Conservation (phyloP, 179 eudicot species). For the Monotropa hypopitys region DNA sequence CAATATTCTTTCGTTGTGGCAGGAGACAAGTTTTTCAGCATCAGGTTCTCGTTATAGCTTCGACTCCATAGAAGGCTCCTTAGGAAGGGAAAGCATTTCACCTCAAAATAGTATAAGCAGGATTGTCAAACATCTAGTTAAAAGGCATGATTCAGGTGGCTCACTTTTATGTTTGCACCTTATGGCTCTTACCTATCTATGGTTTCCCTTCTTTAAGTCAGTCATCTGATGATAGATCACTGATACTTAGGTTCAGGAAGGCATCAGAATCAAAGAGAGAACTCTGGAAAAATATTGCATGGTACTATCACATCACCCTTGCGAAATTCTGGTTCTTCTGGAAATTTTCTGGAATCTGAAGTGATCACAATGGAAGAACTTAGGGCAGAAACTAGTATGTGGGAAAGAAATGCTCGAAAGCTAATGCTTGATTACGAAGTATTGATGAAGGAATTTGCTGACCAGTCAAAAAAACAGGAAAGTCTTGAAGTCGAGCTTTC, state of each 20-base stretch:
- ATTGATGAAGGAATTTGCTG: slow-evolving; percentile 32
- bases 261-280: slow-evolving; percentile 18
- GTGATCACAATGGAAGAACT: slow-evolving; percentile 40
- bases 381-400: slow-evolving; percentile 35
- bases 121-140: slow-evolving; percentile 20
- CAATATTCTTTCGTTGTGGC: slow-evolving; percentile 8
- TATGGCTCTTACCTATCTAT: slow-evolving; percentile 14
- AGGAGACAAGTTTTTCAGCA: slow-evolving; percentile 51
- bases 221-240: slow-evolving; percentile 14
- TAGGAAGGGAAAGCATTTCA: slow-evolving; percentile 31
- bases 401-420: slow-evolving; percentile 52
- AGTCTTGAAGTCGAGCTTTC: slow-evolving; percentile 39
- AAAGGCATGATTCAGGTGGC: slow-evolving; percentile 34
- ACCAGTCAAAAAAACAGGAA: slow-evolving; percentile 27
- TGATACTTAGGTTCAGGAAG: slow-evolving; percentile 18
- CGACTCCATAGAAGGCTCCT: slow-evolving; percentile 46
- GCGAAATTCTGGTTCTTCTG: slow-evolving; percentile 24
- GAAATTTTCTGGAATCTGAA: slow-evolving; percentile 33
- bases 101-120: slow-evolving; percentile 21
- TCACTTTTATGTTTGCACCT: slow-evolving; percentile 21
- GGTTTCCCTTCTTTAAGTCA: slow-evolving; percentile 21
- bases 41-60: slow-evolving; percentile 39
- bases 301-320: slow-evolving; percentile 21
- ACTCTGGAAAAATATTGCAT: slow-evolving; percentile 16
- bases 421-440: slow-evolving; percentile 28